Evolutionary conservation across 208 protist species (phyloP), one percentile per base, ranked within the genome.

Genomic region (Trypanosoma boissoni): DNA sequence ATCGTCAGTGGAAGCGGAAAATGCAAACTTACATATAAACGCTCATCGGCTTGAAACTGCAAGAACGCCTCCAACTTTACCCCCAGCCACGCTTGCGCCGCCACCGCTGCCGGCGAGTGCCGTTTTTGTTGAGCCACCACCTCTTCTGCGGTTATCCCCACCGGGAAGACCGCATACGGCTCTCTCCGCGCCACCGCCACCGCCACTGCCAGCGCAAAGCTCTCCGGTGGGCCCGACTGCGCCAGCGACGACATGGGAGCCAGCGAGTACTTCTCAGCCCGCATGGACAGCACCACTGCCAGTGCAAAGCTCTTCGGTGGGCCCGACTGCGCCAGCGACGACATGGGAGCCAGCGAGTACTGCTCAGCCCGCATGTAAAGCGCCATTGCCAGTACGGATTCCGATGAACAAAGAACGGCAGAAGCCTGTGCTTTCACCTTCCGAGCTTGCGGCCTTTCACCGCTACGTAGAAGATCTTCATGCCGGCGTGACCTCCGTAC

Each of bases 401-500:
- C 49, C 44, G 7, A 44, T 57, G 27, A 48, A 41, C 10, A 53
- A 48, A 14, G 18, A 26, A 2, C 31, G 62, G 28, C 41, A 52
- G 28, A 44, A 73, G 42, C 59, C 65, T 14, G 50, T 74, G 14
- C 69, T 90, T 16, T 73, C 36, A 24, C 74, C 77, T 0, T 60
- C 56, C 14, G 72, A 91, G 58, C 28, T 64, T 21, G 39, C 48
- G 23, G 82, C 80, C 37, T 92, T 92, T 56, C 52, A 62, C 9
- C 76, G 72, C 23, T 92, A 92, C 68, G 79, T 76, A 1, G 75
- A 81, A 37, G 68, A 80, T n/a, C 65, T 92, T 2, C 64, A 65
- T 20, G 42, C 41, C 0, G 41, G n/a, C 14, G 46, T 37, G 55
- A 45, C 57, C 36, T 31, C 58, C 8, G 26, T 58, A 21, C 49